phyloP scores from a whole-genome alignment of 202 grass and related monocot species.

The Schoenoplectus tabernaemontani region DNA sequence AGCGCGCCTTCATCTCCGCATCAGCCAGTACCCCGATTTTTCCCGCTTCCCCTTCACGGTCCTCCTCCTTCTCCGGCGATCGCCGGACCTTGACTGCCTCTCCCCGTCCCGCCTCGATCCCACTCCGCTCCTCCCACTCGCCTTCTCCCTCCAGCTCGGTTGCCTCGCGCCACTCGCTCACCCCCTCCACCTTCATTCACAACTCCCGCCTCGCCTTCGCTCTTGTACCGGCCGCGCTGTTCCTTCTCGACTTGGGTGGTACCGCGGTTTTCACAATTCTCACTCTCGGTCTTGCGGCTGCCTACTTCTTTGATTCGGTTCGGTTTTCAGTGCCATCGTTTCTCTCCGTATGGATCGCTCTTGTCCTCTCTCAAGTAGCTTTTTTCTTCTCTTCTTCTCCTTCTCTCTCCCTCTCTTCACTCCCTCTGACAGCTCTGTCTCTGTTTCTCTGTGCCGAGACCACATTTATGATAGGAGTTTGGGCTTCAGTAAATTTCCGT shows the following conservation, averaged over 20 bases:
- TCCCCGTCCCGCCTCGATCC: conserved; percentile 28
- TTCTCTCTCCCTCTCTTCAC: conserved; percentile 36
- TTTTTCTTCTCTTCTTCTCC: conserved; percentile 81
- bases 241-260: conserved; percentile 89
- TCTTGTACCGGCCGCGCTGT: conserved; percentile 60
- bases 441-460: conserved; percentile 84
- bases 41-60: conserved; percentile 39
- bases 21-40: conserved; percentile 53
- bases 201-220: conserved; percentile 60
- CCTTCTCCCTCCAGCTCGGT: conserved; percentile 28
- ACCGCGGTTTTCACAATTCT: conserved; percentile 64
- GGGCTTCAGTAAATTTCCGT: conserved; percentile 87
- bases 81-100: conserved; percentile 41
- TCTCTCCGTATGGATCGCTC: conserved; percentile 73
- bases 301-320: conserved; percentile 82
- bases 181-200: conserved; percentile 51
- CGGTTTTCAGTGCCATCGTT: conserved; percentile 51
- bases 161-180: conserved; percentile 24
- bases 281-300: conserved; percentile 53
- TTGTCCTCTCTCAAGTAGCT: conserved; percentile 58
- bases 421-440: conserved; percentile 59
- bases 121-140: conserved; percentile 19
- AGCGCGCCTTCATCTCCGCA: conserved; percentile 71
- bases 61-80: conserved; percentile 21
- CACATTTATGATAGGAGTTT: conserved; percentile 88